phyloP scores from a whole-genome alignment of 2,329 filamentous ascomycete genomes.

The Basipetospora chlamydospora region DNA sequence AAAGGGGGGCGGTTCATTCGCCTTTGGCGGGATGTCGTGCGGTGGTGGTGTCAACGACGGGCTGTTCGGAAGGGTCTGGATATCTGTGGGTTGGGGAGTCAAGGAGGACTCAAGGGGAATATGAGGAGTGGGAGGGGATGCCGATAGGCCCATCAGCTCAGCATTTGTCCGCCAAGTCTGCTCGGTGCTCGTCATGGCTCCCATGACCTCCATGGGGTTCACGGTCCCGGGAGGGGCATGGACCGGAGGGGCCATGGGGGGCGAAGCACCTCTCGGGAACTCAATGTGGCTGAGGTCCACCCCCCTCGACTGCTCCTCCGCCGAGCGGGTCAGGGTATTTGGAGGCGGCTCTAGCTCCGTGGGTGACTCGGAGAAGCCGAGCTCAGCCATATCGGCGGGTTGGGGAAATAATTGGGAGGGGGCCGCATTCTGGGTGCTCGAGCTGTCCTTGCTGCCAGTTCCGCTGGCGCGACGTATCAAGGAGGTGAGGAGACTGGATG shows the following conservation, averaged over 20 bases:
- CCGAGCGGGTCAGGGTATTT: conserved; percentile 2
- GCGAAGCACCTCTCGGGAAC: conserved; percentile 2
- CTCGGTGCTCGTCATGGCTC: conserved; percentile 22
- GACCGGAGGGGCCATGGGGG: conserved; percentile 15
- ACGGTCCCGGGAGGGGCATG: conserved; percentile 30
- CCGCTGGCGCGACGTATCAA: conserved; percentile 3
- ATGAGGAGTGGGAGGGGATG: not conserved
- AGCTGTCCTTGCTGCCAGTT: conserved; percentile 3
- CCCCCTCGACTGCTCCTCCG: not conserved
- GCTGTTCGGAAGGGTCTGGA: too few relatives aligned
- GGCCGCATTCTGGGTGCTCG: too few relatives aligned
- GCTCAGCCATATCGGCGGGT: conserved; percentile 5
- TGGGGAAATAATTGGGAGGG: too few relatives aligned
- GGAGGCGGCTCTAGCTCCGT: conserved; percentile 1
- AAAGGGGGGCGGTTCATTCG: too few relatives aligned
- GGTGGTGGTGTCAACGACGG: too few relatives aligned
- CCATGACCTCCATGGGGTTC: conserved; percentile 41
- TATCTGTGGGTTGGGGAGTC: too few relatives aligned
- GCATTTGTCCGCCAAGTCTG: conserved; percentile 6
- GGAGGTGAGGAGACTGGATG: not conserved
- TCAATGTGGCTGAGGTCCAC: conserved; percentile 5
- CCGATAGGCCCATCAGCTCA: conserved; percentile 4
- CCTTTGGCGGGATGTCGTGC: too few relatives aligned
- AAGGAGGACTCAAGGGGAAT: too few relatives aligned
- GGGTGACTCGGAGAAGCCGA: conserved; percentile 7